Evolutionary conservation across 768 basidiomycete species (phyloP), one percentile per base, ranked within the genome.

Genomic region (Vararia minispora): DNA sequence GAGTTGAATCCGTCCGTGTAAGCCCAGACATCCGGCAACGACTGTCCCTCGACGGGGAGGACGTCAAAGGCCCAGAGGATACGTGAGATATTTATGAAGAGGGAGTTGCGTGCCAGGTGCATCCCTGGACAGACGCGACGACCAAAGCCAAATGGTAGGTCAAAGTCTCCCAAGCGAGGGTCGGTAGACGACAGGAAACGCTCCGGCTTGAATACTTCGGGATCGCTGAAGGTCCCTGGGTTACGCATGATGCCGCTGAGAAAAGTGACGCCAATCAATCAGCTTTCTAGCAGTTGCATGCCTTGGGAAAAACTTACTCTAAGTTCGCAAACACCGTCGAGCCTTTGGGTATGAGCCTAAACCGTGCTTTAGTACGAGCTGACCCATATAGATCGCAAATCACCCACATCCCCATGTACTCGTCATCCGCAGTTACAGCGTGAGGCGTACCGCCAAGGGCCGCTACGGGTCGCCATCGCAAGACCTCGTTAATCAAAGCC

Each of bases 171-270:
- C 11, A 46, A 22, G 20, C 37, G 25, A 12, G 39, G 31, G 14
- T 42, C 20, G 8, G 37, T 23, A 25, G 18, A 27, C 22, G n/a
- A 12, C 20, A 45, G 12, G 35, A 46, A 49, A 12, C 50, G 43
- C 32, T 52, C 52, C n/a, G 55, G 49, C 12, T 20, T 22, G 39
- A 54, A 54, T 14, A 16, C 33, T 14, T 39, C 40, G 12, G 49
- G 47, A 18, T 44, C 36, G 11, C 43, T 49, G 47, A 49, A 57
- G 27, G 40, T 31, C 17, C 35, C 45, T 23, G 42, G 37, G 23
- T 53, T 45, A 17, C 44, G 50, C 35, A 49, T 41, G 14, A 58
- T 49, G 10, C 39, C 43, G 41, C 53, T 58, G 36, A 14, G 17
- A 6, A 20, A 35, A 17, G 25, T 40, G 21, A 31, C 31, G 29